Evolutionary conservation across 176 grass and related monocot genomes (phyloP), one percentile per base, ranked within the genome.

Genomic region (Luzula sylvatica): DNA sequence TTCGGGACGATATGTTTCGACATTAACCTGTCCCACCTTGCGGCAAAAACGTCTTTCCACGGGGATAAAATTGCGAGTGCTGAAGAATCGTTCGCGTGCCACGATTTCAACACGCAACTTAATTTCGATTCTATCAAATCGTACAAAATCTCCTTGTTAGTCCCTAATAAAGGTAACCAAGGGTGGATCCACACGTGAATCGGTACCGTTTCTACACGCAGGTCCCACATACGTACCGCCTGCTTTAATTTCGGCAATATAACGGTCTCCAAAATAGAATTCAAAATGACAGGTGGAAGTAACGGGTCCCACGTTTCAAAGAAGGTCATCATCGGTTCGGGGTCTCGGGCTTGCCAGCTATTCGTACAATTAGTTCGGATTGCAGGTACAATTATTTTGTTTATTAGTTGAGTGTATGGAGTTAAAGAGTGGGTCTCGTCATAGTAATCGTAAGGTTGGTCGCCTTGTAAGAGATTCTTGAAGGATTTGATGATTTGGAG

Each of bases 31-130:
- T 59, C 75, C 87, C 87, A 94, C 11, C 29, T 73, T 62, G 25
- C 54, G 21, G 54, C 58, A 20, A 94, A 94, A 24, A 79, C 54
- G 15, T 70, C 64, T 65, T 83, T 83, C 78, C 82, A 94, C 17
- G 75, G 82, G n/a, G 54, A n/a, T 38, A 94, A 63, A 56, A 80
- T 30, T 42, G 20, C 50, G 48, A 58, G 54, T 70, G 52, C 54
- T 18, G 67, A 78, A 1, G 35, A 2, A 27, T 83, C 87, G 15
- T 41, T 22, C 42, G 47, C 38, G 29, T 76, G 56, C 70, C 67
- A 79, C 3, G 23, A 38, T 47, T 16, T 6, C 30, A 94, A 71
- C 15, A 63, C 78, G 23, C 4, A 17, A 54, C 54, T 64, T 43
- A 87, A 71, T 69, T 94, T 83, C 38, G 50, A 30, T n/a, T 41